Percentiles rank a stretch among this genome's conserved stretches.
Conservation (phyloP, 2,329 filamentous ascomycete genomes). For the Trichophyton verrucosum region DNA sequence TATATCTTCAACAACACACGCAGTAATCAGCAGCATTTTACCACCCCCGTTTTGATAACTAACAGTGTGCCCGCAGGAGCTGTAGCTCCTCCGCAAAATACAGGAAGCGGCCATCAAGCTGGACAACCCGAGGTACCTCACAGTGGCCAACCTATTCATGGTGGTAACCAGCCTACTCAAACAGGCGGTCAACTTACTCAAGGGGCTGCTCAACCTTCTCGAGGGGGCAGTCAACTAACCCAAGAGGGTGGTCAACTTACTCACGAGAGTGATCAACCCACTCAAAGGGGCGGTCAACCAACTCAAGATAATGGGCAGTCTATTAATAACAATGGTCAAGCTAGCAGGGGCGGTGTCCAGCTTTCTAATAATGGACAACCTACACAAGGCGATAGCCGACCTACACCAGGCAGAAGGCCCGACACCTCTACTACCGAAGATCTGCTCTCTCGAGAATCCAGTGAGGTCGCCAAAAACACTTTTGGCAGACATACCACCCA, state of each 20-base stretch:
- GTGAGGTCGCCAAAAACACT: background rate
- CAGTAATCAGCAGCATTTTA: slow-evolving; percentile 2
- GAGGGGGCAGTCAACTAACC: background rate
- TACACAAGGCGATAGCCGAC: background rate
- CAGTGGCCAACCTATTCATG: too few relatives aligned
- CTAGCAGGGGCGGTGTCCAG: background rate
- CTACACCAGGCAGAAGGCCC: background rate
- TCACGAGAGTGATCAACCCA: background rate
- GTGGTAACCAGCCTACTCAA: too few relatives aligned
- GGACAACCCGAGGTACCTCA: background rate
- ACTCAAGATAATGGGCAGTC: background rate
- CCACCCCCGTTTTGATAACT: slow-evolving; percentile 9
- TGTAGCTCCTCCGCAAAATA: background rate
- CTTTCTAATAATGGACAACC: background rate
- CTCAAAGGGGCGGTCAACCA: background rate
- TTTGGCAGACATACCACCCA: background rate
- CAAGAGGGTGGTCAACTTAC: background rate
- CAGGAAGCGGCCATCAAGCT: background rate
- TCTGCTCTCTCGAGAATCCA: background rate
- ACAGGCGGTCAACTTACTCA: background rate
- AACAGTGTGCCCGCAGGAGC: background rate
- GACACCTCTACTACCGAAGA: background rate
- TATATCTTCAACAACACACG: background rate
- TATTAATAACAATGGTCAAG: background rate
- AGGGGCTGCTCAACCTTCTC: background rate